Evolutionary conservation across 768 basidiomycete genomes (phyloP).

Genomic region (Pleurotus citrinopileatus): DNA sequence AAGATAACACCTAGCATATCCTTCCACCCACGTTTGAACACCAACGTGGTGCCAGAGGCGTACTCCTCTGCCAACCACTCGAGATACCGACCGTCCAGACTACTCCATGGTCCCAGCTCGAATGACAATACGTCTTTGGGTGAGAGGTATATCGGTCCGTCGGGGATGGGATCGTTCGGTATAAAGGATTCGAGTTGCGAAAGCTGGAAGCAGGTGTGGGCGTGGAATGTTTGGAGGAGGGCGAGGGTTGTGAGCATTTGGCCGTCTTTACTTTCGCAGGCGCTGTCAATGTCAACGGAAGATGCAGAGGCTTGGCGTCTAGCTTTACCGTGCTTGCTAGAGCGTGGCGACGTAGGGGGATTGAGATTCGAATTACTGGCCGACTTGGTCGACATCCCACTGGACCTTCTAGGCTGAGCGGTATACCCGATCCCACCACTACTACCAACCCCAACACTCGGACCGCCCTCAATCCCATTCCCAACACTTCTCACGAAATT

Average conservation of each 20-base stretch:
- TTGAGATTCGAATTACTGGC: conserved; percentile 27
- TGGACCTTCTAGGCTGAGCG: conserved; percentile 40
- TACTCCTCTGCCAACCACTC: conserved; percentile 78
- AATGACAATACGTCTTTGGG: conserved; percentile 66
- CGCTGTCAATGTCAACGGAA: conserved; percentile 14
- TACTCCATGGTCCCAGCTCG: conserved; percentile 73
- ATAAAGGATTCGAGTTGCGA: conserved; percentile 40
- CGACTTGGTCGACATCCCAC: conserved; percentile 50
- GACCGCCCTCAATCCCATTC: conserved; percentile 71
- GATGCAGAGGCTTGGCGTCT: conserved; percentile 29
- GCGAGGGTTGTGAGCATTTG: conserved; percentile 51
- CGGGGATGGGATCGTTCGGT: conserved; percentile 15
- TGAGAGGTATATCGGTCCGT: conserved; percentile 40
- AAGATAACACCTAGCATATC: conserved; percentile 46
- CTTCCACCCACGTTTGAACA: conserved; percentile 48
- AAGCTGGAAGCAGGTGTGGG: conserved; percentile 58
- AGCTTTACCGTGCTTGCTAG: conserved; percentile 21
- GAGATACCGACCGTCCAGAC: conserved; percentile 67
- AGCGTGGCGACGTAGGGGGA: conserved; percentile 8
- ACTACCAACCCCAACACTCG: conserved; percentile 21
- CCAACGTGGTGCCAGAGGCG: conserved; percentile 38
- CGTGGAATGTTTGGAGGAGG: conserved; percentile 66
- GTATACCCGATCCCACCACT: conserved; percentile 24
- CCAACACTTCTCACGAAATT: conserved; percentile 56
- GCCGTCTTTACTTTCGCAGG: conserved; percentile 24